Evolutionary conservation across 2,329 filamentous ascomycete genomes (phyloP), one percentile per base, ranked within the genome.

Genomic region (Pezicula radicicola): DNA sequence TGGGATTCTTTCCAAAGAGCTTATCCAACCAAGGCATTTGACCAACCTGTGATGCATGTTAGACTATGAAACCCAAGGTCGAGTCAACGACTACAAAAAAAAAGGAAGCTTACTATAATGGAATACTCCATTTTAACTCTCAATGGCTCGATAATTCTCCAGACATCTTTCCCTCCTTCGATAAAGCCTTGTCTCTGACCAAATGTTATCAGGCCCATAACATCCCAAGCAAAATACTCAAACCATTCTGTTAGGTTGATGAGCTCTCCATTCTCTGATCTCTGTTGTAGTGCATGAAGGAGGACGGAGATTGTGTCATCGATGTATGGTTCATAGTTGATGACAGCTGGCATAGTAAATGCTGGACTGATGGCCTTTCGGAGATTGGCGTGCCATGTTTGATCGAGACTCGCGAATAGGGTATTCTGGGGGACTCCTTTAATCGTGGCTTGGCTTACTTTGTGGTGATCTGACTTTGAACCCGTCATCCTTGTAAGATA

Each of bases 21-120:
- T 21, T n/a, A 35, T 50, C 48, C 48, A 50, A 30, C 48, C 48
- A 50, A 21, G 46, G 46, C 3, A 40, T 19, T 27, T 48, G 46
- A 9, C 46, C 46, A 28, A 41, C 21, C 35, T 27, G 8, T 28
- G 5, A 9, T 28, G 9, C 27, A 5, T 5, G 5, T 28, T 28
- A 9, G 27, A 28, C 5, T 28, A 5, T 28, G 27, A 9, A 28
- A 9, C 5, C 9, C 5, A 9, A 28, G 27, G 9, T 28, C 5
- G 9, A 28, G 5, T 28, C n/a, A n/a, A 9, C 16, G 4, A 8
- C 39, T 3, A 41, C 39, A 10, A n/a, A 44, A 16, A 28, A 12
- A 27, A 13, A 21, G 15, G 10, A 33, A 33, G 27, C 40, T 28
- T 4, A 10, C 15, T 13, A 16, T n/a, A 5, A 33, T 4, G 4